Evolutionary conservation across 352 stramenopile species (phyloP).

Genomic region (Phytopythium montanum): DNA sequence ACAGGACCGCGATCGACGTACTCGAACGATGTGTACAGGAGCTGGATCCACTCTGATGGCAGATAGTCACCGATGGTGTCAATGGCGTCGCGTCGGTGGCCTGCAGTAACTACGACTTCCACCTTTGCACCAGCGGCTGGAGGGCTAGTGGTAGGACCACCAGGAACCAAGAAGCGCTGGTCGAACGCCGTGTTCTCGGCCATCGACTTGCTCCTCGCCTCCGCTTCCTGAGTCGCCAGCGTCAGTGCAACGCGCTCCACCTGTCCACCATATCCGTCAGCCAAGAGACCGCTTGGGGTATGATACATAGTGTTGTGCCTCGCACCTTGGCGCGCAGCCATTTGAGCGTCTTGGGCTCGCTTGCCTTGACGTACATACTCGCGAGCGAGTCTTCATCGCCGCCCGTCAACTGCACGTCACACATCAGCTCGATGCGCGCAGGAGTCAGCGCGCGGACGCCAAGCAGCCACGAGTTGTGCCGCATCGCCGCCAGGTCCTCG

Average conservation of each 20-base stretch:
- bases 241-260: slow-evolving; percentile 35
- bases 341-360: slow-evolving; percentile 40
- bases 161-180: slow-evolving; percentile 29
- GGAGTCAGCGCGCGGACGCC: slow-evolving; percentile 28
- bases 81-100: slow-evolving; percentile 42
- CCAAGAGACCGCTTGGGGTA: not conserved
- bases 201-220: slow-evolving; percentile 12
- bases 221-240: slow-evolving; percentile 30
- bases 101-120: slow-evolving; percentile 12
- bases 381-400: slow-evolving; percentile 37
- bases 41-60: slow-evolving; percentile 30
- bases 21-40: slow-evolving; percentile 52
- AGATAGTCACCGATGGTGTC: slow-evolving; percentile 60
- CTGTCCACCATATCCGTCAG: not conserved
- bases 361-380: slow-evolving; percentile 56
- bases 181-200: slow-evolving; percentile 25
- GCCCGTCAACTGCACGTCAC: slow-evolving; percentile 44
- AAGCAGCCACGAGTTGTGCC: slow-evolving; percentile 57
- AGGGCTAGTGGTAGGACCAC: not conserved
- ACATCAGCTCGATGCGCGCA: slow-evolving; percentile 38
- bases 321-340: slow-evolving; percentile 54
- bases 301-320: not conserved
- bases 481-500: slow-evolving; percentile 46
- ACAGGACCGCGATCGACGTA: slow-evolving; percentile 18
- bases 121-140: not conserved